Conservation (phyloP, 768 basidiomycete species). For the Tubosaeta sp. region DNA sequence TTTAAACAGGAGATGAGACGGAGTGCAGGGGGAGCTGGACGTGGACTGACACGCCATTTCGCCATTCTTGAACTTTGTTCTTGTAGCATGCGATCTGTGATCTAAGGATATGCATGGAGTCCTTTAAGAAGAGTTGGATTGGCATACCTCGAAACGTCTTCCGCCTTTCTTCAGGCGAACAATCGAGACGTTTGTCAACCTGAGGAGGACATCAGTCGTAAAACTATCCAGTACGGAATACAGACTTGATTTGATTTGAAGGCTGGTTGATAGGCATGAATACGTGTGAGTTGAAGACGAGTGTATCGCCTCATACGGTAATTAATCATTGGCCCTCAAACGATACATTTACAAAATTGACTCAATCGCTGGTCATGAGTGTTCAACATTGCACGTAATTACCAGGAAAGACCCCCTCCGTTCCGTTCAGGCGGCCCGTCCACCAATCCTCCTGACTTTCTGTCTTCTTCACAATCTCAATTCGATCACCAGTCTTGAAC, state of each 20-base stretch:
- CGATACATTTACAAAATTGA: background rate
- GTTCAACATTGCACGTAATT: constrained; percentile 31
- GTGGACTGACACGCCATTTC: constrained; percentile 75
- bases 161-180: constrained; percentile 96
- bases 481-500: constrained; percentile 84
- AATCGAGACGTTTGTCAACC: constrained; percentile 95
- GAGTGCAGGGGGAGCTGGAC: background rate
- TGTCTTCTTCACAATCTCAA: constrained; percentile 83
- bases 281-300: background rate
- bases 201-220: constrained; percentile 28
- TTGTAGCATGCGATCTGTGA: constrained; percentile 94
- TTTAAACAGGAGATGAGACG: constrained; percentile 27
- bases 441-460: constrained; percentile 93
- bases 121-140: background rate
- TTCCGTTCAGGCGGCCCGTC: constrained; percentile 84
- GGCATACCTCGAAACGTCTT: constrained; percentile 86
- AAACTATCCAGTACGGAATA: background rate
- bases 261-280: constrained; percentile 69
- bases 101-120: background rate
- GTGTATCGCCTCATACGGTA: background rate
- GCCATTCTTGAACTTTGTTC: constrained; percentile 97
- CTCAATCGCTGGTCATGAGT: background rate
- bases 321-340: background rate
- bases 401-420: constrained; percentile 89
- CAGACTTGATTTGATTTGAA: constrained; percentile 85